Evolutionary conservation across 169 alveolate genomes (phyloP).

Genomic region (Eimeria sp.): DNA sequence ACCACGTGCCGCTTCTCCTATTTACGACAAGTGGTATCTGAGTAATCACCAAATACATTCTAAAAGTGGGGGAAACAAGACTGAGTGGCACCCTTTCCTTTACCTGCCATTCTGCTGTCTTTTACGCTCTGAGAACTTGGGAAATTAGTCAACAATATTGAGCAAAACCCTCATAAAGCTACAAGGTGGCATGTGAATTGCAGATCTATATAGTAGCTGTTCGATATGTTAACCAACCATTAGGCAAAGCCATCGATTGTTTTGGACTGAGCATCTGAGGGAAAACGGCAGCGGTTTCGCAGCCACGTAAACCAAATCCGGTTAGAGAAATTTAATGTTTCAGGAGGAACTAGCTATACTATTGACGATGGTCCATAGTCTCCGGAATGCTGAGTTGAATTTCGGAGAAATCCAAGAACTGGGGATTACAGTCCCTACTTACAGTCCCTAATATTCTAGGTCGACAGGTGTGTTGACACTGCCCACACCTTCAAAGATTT

Average conservation of each 20-base stretch:
- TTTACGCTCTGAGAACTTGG: neutral
- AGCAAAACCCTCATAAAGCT: neutral
- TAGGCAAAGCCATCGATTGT: neutral
- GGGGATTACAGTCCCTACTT: neutral
- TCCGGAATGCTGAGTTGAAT: neutral
- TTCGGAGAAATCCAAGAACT: neutral
- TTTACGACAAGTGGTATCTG: too few relatives aligned
- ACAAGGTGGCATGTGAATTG: neutral
- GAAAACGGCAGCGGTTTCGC: neutral
- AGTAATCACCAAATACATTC: too few relatives aligned
- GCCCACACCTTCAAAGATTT: neutral
- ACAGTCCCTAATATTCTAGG: neutral
- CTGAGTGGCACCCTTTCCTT: too few relatives aligned
- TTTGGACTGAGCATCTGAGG: neutral
- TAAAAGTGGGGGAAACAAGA: neutral
- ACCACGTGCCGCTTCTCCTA: too few relatives aligned
- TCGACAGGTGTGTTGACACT: neutral
- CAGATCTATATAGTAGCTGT: neutral
- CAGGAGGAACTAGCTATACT: neutral
- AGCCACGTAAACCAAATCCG: neutral
- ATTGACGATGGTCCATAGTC: neutral
- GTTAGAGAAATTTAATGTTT: neutral
- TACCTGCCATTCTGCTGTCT: neutral
- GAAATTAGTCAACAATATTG: neutral
- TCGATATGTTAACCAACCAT: neutral